These are phyloP conservation scores for Trametes maxima DNA, from an alignment of 768 basidiomycete species.

Conservation along the genomic window DNA sequence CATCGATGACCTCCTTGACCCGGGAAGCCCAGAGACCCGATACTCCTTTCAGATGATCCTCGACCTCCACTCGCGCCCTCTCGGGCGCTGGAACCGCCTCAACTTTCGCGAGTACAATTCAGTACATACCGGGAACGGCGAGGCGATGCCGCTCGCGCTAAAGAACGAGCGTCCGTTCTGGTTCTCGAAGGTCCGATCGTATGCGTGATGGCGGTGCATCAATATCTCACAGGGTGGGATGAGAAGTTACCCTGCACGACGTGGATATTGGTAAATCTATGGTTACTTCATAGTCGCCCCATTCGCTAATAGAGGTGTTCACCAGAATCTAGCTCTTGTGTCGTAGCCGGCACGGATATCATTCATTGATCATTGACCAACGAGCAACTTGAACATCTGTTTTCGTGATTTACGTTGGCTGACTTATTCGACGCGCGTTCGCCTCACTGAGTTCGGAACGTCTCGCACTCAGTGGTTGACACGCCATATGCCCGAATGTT, in stretches of 20 bases:
- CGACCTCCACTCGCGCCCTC: constrained; percentile 67
- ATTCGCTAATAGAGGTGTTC: too few relatives aligned
- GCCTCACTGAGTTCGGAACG: too few relatives aligned
- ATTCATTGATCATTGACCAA: too few relatives aligned
- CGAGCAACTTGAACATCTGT: too few relatives aligned
- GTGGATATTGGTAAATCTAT: neutral
- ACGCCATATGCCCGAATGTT: too few relatives aligned
- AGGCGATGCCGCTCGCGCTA: constrained; percentile 65
- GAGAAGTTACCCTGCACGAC: neutral
- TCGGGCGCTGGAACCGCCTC: constrained; percentile 86
- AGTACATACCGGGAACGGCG: constrained; percentile 75
- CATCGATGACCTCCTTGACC: constrained; percentile 66
- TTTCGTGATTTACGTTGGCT: too few relatives aligned
- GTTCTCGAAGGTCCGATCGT: constrained; percentile 90
- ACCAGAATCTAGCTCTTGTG: too few relatives aligned
- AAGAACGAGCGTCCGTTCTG: constrained; percentile 91
- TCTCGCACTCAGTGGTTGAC: too few relatives aligned
- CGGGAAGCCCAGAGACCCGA: constrained; percentile 36
- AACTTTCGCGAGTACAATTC: constrained; percentile 75
- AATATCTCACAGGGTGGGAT: neutral
- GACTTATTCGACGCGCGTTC: too few relatives aligned
- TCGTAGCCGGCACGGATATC: too few relatives aligned
- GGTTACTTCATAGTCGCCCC: too few relatives aligned
- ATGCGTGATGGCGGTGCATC: constrained; percentile 29
- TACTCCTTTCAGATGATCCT: constrained; percentile 80